Evolutionary conservation across 345 rosid genomes (phyloP).

Genomic region (Euphorbia lathyris): DNA sequence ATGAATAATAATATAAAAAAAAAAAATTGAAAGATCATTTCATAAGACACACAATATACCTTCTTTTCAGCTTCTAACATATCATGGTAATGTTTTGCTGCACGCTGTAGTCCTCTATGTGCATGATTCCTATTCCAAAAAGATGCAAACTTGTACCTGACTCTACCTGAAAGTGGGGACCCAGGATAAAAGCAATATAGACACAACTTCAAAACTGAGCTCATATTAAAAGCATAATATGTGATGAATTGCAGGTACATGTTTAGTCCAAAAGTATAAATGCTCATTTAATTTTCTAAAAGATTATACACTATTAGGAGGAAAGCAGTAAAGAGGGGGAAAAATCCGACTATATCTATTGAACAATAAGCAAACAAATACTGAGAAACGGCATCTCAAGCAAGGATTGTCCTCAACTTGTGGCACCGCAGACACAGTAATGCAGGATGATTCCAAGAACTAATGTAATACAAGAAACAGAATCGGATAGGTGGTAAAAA

Average conservation of each 20-base stretch:
- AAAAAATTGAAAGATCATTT: background rate
- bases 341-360: background rate
- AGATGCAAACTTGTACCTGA: constrained; percentile 98
- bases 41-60: constrained; percentile 37
- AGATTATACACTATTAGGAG: background rate
- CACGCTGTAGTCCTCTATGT: constrained; percentile 73
- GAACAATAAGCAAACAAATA: background rate
- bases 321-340: background rate
- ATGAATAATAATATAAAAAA: background rate
- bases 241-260: background rate
- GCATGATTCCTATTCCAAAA: constrained; percentile 99
- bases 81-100: constrained; percentile 56
- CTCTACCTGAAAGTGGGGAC: constrained; percentile 71
- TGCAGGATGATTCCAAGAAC: background rate
- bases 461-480: background rate
- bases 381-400: background rate
- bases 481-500: background rate
- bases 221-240: constrained; percentile 10
- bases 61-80: constrained; percentile 89
- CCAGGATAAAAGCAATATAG: constrained; percentile 26
- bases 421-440: background rate
- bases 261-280: background rate
- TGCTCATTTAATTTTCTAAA: background rate
- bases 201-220: constrained; percentile 13
- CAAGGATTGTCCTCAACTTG: background rate